These are phyloP conservation scores for Cucumis hystrix DNA, from an alignment of 306 rosid genomes.

Conservation along the genomic window DNA sequence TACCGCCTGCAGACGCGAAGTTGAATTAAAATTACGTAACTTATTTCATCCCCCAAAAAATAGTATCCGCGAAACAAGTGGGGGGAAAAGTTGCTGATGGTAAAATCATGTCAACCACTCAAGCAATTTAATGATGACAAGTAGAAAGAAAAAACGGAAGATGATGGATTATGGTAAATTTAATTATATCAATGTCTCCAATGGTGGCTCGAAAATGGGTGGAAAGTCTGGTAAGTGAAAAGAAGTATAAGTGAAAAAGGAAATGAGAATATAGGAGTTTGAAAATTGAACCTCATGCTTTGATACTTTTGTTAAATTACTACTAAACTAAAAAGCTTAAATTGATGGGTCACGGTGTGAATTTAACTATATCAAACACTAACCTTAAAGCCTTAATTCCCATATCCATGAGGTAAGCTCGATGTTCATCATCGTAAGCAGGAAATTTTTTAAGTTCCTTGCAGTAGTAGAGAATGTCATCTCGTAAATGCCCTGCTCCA, in stretches of 20 bases:
- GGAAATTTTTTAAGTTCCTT: slow-evolving; percentile 48
- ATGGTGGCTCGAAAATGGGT: not conserved
- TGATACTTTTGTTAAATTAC: no score
- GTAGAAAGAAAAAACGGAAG: no score
- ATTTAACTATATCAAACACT: not conserved
- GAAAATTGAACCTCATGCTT: not conserved
- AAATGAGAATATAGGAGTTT: not conserved
- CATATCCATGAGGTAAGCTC: slow-evolving; percentile 57
- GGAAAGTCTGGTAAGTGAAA: not conserved
- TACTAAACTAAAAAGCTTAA: not conserved
- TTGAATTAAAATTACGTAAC: not conserved
- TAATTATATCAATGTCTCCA: not conserved
- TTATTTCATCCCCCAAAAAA: not conserved
- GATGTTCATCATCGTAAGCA: slow-evolving; percentile 55
- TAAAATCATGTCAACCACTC: not conserved
- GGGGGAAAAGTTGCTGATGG: not conserved
- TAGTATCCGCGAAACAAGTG: not conserved
- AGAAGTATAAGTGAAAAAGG: not conserved
- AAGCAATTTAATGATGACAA: not conserved
- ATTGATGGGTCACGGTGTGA: no score
- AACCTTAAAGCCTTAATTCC: slow-evolving; percentile 80
- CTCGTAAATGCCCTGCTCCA: slow-evolving; percentile 79
- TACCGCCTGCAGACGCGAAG: slow-evolving; percentile 50
- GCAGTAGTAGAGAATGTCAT: slow-evolving; percentile 58
- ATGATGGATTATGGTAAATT: not conserved